phyloP scores from a whole-genome alignment of 2,329 filamentous ascomycete genomes.

The Beauveria pseudobassiana region DNA sequence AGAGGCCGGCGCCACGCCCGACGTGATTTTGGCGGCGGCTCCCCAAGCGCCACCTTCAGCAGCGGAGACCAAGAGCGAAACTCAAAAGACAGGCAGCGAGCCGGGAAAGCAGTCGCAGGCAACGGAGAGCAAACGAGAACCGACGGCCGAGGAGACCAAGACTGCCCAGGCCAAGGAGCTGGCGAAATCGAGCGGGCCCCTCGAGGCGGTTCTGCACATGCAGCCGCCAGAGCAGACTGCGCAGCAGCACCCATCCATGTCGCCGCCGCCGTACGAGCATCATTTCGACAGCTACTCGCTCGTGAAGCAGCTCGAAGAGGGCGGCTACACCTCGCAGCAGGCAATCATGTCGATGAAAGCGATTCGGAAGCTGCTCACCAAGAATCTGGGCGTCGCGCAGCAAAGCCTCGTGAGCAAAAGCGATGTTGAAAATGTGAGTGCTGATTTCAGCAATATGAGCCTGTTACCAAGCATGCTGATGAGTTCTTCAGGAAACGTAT shows the following conservation, averaged over 20 bases:
- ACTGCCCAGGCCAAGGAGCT: conserved; percentile 26
- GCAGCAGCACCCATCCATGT: conserved; percentile 56
- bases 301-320: conserved; percentile 69
- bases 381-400: conserved; percentile 76
- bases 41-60: not conserved
- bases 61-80: not conserved
- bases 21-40: conserved; percentile 2
- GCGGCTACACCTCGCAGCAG: conserved; percentile 67
- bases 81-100: not conserved
- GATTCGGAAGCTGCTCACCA: conserved; percentile 65
- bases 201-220: conserved; percentile 45
- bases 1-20: not conserved
- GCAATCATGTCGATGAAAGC: conserved; percentile 89
- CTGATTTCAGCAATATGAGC: not conserved
- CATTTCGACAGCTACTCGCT: conserved; percentile 94
- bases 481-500: conserved; percentile 61
- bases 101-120: not conserved
- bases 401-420: conserved; percentile 78
- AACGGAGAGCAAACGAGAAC: conserved; percentile 6
- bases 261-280: conserved; percentile 76
- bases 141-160: conserved; percentile 17
- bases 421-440: conserved; percentile 70
- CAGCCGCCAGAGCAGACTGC: conserved; percentile 31
- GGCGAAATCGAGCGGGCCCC: conserved; percentile 37
- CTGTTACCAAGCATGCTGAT: conserved; percentile 12